Evolutionary conservation across 2,329 filamentous ascomycete genomes (phyloP), one percentile per base, ranked within the genome.

Genomic region (Trichoderma sp.): DNA sequence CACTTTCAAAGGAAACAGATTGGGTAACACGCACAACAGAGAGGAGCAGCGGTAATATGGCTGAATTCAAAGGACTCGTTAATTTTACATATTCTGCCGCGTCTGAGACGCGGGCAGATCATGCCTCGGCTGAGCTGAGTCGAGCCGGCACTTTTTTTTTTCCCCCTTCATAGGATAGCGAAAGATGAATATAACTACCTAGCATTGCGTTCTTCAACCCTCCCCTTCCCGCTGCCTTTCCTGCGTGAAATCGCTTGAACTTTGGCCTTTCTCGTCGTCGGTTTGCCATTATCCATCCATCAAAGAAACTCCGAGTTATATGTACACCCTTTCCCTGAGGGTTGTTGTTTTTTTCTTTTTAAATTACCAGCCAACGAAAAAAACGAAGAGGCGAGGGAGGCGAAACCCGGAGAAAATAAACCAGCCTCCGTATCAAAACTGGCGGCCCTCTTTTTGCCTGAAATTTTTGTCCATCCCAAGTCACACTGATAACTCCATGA

Each of bases 121-220:
- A 47, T 60, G 26, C 15, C 26, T 60, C 8, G 26, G 18, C 47
- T 34, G 30, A n/a, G 36, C 39, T 66, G 62, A 32, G 34, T 26
- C n/a, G 11, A 32, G 34, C 34, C 28, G 15, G 39, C 39, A 53
- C 15, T 53, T 61, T 14, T 26, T 14, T 36, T 61, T 36, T 3
- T n/a, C n/a, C 4, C 7, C 21, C 15, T 43, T 61, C 26, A 30
- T 39, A 58, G 7, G 9, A 43, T 6, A 36, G 47, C 26, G 28
- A 34, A 60, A 51, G 63, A 71, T 62, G 51, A 66, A 47, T 66
- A 47, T 70, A 53, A 53, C 51, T 70, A 53, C 36, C 51, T 70
- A 53, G 30, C 57, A 62, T 34, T 53, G 57, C 43, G 11, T 62
- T 51, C 39, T 51, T 28, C 39, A 15, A 51, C 47, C 15, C 51